Percentiles rank a stretch among this genome's conserved stretches.
These are phyloP conservation scores for Citropsis articulata DNA, from an alignment of 345 rosid genomes.

Conservation along the genomic window DNA sequence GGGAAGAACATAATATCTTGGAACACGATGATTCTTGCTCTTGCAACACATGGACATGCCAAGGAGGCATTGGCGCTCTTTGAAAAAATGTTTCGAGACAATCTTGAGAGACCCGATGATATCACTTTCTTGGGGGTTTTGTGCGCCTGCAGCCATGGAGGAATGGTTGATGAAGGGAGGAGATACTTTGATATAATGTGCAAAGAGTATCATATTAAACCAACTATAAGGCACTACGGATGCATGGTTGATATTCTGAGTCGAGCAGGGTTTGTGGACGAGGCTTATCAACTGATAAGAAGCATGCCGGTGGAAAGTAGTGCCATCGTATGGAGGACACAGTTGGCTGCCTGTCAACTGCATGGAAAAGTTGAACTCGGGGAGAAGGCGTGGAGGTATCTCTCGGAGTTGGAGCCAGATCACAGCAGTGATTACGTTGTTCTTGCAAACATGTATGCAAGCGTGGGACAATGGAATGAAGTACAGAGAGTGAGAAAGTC, in stretches of 20 bases:
- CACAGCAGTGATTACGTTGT: constrained; percentile 41
- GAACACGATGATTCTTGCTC: constrained; percentile 44
- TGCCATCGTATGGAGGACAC: constrained; percentile 38
- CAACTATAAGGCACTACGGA: constrained; percentile 39
- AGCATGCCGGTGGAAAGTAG: constrained; percentile 34
- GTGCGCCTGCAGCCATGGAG: constrained; percentile 42
- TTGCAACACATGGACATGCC: constrained; percentile 33
- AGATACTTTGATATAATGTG: constrained; percentile 37
- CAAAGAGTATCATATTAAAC: constrained; percentile 24
- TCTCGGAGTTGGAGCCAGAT: constrained; percentile 29
- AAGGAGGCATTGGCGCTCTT: constrained; percentile 32
- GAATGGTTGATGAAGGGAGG: constrained; percentile 43
- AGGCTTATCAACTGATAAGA: constrained; percentile 33
- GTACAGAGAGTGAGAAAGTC: constrained; percentile 24
- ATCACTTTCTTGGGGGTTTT: constrained; percentile 46
- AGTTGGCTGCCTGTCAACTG: constrained; percentile 31
- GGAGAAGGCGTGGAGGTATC: constrained; percentile 25
- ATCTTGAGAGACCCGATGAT: constrained; percentile 25
- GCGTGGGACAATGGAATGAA: constrained; percentile 35
- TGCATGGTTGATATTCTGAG: constrained; percentile 47
- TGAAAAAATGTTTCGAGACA: constrained; percentile 20
- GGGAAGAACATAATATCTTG: constrained; percentile 30
- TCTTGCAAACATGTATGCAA: constrained; percentile 36
- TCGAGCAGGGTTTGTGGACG: constrained; percentile 40
- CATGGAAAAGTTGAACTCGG: constrained; percentile 40